Base-by-base conservation (phyloP, 208 protist species). In the Jaenimonas drosophilae region DNA sequence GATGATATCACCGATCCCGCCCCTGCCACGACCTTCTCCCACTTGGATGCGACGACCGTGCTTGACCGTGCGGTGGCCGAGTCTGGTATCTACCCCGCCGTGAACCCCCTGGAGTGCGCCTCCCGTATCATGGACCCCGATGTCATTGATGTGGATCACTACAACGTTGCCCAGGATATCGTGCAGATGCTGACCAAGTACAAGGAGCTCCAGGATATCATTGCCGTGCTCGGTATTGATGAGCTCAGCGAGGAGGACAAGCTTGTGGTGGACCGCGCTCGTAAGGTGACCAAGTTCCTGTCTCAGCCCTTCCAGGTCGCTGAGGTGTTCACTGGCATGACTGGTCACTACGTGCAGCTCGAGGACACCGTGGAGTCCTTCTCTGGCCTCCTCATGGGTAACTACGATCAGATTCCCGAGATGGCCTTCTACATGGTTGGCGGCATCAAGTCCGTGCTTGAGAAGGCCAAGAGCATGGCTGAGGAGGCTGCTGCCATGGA, bases 161-260 rank as follows among this genome's bases (percentile, higher is more conserved):
- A 98, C 84, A 89, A 89, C 45, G 74, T 96, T 50, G 96, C 96
- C n/a, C 92, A 95, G 71, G 67, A 76, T 44, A 89, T 97, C 29
- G 92, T 97, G 69, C 93, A 98, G 76, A 95, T 96, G 56, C 80
- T 99, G 28, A 97, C 98, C 76, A 94, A 97, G 70, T 98, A 99
- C 86, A 97, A 97, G 74, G 88, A 94, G 40, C 78, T 99, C 23
- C 96, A 98, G 82, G 97, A 99, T 67, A 98, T 99, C 70, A 99
- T 99, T 91, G 97, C 97, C 48, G 98, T 99, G 85, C 80, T 99
- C 14, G 97, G 97, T 85, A 98, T 99, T 85, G 97, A 99, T 50
- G 97, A 99, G 85, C 75, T 99, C 42, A 96, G 81, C 50, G 97
- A 99, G 82, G 96, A 98, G 42, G 96, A 99, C 77, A 98, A 97